phyloP scores from a whole-genome alignment of 495 filamentous ascomycete species.

The Penicillium bialowiezense region DNA sequence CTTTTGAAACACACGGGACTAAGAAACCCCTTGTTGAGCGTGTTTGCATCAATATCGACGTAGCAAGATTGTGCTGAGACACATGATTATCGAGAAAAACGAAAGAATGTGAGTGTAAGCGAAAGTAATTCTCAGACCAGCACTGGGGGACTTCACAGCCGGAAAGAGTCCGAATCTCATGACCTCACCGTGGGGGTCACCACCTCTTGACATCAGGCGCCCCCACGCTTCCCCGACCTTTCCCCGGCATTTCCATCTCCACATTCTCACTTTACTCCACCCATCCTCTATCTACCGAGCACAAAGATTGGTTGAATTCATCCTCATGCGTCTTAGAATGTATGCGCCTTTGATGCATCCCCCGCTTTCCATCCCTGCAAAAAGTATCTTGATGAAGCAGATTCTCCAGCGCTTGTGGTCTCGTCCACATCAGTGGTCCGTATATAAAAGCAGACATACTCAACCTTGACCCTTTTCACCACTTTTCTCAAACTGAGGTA shows the following conservation, averaged over 20 bases:
- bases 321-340: no score
- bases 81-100: no score
- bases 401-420: not conserved
- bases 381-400: not conserved
- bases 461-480: not conserved
- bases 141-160: no score
- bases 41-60: no score
- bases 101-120: no score
- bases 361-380: not conserved
- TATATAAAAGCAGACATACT: not conserved
- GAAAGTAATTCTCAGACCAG: no score
- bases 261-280: not conserved
- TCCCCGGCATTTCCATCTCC: not conserved
- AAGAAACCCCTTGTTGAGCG: no score
- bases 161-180: not conserved
- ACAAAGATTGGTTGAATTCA: no score
- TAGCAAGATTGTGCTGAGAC: no score
- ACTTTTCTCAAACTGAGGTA: not conserved
- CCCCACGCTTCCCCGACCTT: not conserved
- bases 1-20: no score
- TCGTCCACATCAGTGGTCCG: not conserved
- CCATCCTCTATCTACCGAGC: no score
- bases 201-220: not conserved
- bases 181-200: not conserved
- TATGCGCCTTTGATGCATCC: no score